Evolutionary conservation across 192 early-diverging fungal species (phyloP), one percentile per base, ranked within the genome.

Genomic region (Phlyctochytrium arcticum): DNA sequence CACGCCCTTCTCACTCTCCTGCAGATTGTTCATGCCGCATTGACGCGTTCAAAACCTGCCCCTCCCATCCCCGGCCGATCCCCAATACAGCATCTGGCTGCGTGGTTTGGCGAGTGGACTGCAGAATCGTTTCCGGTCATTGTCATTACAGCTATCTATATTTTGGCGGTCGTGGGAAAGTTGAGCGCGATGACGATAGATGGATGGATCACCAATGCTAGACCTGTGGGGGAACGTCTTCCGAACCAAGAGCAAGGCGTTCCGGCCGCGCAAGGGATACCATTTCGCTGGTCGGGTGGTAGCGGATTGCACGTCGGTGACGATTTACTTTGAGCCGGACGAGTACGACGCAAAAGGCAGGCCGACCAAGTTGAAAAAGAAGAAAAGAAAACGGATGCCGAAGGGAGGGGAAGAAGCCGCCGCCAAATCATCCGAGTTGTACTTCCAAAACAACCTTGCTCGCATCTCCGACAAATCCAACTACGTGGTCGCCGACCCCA

Each of bases 401-500:
- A n/a, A n/a, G n/a, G n/a, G n/a, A n/a, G n/a, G n/a, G n/a, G n/a
- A n/a, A n/a, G n/a, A n/a, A n/a, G n/a, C n/a, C n/a, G n/a, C n/a
- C n/a, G n/a, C n/a, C n/a, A n/a, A n/a, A n/a, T n/a, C n/a, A n/a
- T n/a, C n/a, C n/a, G 42, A 10, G 6, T 12, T 8, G 6, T 60
- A 60, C 26, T 6, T 64, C 32, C 8, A 61, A 36, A 64, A 64
- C 34, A 7, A 64, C 56, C 8, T 64, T 8, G 32, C 48, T 6
- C 9, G 10, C 10, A n/a, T 30, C 19, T 15, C 10, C 7, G 7
- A 9, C 12, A 57, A 58, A 64, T 15, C 29, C 9, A 64, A 64
- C 31, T 30, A 64, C 36, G 62, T 64, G 6, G n/a, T 17, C 30
- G 30, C n/a, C 27, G 62, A 64, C 27, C 62, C 62, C 15, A 64